These are phyloP conservation scores for Penicillium verhagenii DNA, from an alignment of 495 filamentous ascomycete genomes.

Conservation along the genomic window DNA sequence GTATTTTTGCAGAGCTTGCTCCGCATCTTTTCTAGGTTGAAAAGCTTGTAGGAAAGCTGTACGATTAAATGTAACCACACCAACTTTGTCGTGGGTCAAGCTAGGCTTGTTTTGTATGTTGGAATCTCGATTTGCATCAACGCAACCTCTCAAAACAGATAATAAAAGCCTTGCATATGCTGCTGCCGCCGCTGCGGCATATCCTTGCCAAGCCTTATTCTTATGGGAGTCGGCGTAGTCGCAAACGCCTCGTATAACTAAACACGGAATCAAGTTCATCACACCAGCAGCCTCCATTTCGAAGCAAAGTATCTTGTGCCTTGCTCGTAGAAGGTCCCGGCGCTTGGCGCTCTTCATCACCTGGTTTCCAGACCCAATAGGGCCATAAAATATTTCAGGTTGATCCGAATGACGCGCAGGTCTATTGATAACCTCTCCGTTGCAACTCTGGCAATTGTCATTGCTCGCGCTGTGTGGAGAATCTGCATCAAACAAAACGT, in stretches of 20 bases:
- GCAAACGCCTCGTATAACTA: slow-evolving; percentile 35
- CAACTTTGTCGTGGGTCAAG: no score
- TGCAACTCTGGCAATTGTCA: background rate
- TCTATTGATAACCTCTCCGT: background rate
- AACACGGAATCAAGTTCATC: slow-evolving; percentile 27
- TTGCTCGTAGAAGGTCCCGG: background rate
- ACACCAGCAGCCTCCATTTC: slow-evolving; percentile 46
- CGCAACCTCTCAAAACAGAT: background rate
- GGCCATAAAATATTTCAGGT: slow-evolving; percentile 15
- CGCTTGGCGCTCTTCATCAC: slow-evolving; percentile 1
- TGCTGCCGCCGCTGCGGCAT: slow-evolving; percentile 33
- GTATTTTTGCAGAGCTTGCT: background rate
- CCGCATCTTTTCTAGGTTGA: background rate
- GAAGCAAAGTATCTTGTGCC: slow-evolving; percentile 17
- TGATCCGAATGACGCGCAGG: background rate
- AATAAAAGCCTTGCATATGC: slow-evolving; percentile 20
- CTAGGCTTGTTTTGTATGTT: no score
- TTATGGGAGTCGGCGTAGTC: slow-evolving; percentile 41
- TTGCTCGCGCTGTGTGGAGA: background rate
- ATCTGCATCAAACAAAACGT: background rate
- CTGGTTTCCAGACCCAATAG: slow-evolving; percentile 16
- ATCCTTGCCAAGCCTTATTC: slow-evolving; percentile 34
- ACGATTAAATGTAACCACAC: background rate
- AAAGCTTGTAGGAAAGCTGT: background rate
- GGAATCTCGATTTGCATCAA: background rate